Conservation (phyloP, 164 flowering plant genomes). For the Sextonia rubra region DNA sequence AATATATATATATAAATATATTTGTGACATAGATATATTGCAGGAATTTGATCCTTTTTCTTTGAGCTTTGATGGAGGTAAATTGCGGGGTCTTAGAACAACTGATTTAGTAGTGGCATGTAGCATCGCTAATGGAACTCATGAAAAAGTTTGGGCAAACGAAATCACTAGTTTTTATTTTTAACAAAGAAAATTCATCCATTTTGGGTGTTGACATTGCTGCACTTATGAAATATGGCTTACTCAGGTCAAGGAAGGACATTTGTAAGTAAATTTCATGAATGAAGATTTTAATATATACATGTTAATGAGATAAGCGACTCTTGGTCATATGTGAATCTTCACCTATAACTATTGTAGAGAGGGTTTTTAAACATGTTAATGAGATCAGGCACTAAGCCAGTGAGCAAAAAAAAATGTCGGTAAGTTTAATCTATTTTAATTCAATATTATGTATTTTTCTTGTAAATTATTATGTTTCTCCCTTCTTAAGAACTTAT, state of each 20-base stretch:
- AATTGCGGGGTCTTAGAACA: constrained; percentile 88
- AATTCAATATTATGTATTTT: no score
- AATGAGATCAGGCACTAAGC: no score
- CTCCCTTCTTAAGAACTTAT: no score
- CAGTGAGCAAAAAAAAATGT: no score
- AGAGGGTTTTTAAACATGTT: no score
- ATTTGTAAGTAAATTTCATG: constrained; percentile 53
- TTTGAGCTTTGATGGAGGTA: constrained; percentile 81
- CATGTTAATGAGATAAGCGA: background rate
- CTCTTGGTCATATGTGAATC: background rate
- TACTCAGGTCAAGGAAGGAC: constrained; percentile 79
- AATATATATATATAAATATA: no score
- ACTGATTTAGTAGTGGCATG: constrained; percentile 97
- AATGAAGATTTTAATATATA: background rate
- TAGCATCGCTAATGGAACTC: constrained; percentile 83
- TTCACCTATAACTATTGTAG: no score
- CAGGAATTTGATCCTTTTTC: constrained; percentile 97
- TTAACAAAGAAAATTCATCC: constrained; percentile 86
- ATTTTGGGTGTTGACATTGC: constrained; percentile 87
- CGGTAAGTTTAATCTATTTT: no score
- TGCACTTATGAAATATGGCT: constrained; percentile 76
- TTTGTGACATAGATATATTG: no score
- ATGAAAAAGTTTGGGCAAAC: constrained; percentile 74
- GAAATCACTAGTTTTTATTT: constrained; percentile 82
- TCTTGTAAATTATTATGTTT: no score